Base-by-base conservation (phyloP, 208 protist genomes). In the Naegleria gruberi region DNA sequence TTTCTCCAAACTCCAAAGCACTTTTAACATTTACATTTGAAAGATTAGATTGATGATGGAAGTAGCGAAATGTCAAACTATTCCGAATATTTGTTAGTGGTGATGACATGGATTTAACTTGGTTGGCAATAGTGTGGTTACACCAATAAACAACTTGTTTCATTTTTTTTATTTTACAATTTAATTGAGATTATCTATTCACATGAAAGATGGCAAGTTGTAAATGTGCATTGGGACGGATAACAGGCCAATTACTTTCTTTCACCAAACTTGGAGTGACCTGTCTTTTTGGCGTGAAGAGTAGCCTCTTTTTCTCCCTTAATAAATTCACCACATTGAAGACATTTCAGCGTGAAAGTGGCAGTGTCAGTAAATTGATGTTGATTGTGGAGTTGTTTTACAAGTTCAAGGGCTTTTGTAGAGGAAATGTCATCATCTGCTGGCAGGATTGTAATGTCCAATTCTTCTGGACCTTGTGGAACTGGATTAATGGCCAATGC, bases 251-350 rank as follows among this genome's bases (percentile, higher is more conserved):
- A 55, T 74, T 74, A 47, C 44, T 34, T 81, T 15, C 44, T 44
- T 74, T 89, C 85, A 47, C 85, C 55, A 83, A 90, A 90, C 65
- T 87, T 90, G 10, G 65, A 17, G 40, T 90, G 89, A 65, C 89
- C 89, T 23, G 89, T 90, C 17, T 34, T 43, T 57, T 90, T 74
- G 0, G 89, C 89, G 37, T 90, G 89, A 23, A 51, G 37, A 19
- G 34, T 57, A 15, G 89, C 89, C 30, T 74, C 89, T 15, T 84
- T 90, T 44, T 90, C 51, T 42, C 89, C 89, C 37, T 44, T 37
- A 17, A 90, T 19, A 41, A 34, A 34, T 40, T 65, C 40, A 40
- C 40, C 34, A 83, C 89, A 90, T 37, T 42, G 37, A 10, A 74
- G 34, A 82, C 89, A 90, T 37, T 43, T 73, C 17, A 90, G 65